Evolutionary conservation across 495 filamentous ascomycete genomes (phyloP).

Genomic region (Poronia punctata): DNA sequence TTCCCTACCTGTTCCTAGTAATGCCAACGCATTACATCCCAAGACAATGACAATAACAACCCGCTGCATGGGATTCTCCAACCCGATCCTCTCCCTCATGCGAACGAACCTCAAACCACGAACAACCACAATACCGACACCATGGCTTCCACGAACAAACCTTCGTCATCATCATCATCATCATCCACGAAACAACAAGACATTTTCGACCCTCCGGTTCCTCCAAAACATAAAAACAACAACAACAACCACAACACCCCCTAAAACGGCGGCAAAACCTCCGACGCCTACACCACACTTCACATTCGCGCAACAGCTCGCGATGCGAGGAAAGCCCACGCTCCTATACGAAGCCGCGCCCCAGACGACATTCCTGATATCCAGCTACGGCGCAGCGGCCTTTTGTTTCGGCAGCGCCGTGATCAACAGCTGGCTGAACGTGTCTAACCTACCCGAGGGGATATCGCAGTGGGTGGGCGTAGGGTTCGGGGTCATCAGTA

Average conservation of each 20-base stretch:
- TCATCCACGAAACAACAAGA: background rate
- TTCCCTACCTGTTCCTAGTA: no score
- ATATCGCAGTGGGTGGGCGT: conserved; percentile 36
- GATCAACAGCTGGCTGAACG: conserved; percentile 45
- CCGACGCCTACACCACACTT: background rate
- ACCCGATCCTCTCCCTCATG: conserved; percentile 9
- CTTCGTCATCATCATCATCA: no score
- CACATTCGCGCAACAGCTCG: conserved; percentile 32
- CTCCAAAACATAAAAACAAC: background rate
- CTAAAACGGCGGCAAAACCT: background rate
- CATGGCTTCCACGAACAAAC: background rate
- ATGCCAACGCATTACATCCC: no score
- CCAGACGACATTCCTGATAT: conserved; percentile 50
- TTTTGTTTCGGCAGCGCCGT: conserved; percentile 54
- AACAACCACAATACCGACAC: background rate
- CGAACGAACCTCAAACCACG: conserved; percentile 4
- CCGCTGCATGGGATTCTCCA: conserved; percentile 9
- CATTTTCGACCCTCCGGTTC: background rate
- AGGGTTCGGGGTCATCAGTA: conserved; percentile 36
- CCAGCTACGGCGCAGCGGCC: conserved; percentile 46
- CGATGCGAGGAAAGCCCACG: conserved; percentile 33
- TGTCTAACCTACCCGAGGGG: conserved; percentile 35
- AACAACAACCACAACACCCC: background rate
- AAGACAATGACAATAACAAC: no score
- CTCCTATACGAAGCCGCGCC: conserved; percentile 56